Base-by-base conservation (phyloP, 2,329 filamentous ascomycete species). In the Dothideomycetidae sp. region DNA sequence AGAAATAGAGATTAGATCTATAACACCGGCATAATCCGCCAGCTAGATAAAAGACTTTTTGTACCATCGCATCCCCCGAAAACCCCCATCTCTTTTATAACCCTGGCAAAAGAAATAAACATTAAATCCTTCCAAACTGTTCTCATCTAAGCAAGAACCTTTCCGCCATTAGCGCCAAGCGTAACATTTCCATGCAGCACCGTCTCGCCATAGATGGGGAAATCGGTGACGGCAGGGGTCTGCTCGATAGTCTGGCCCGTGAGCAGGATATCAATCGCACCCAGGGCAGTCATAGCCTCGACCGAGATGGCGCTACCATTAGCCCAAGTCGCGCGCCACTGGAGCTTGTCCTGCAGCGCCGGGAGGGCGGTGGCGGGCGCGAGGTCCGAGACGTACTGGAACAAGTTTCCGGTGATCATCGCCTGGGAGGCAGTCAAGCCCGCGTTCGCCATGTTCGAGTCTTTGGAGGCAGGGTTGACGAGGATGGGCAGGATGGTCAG, bases 401-500 rank as follows among this genome's bases (percentile, higher is more conserved):
- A 26, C 17, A 70, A 41, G 2, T 63, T 62, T 5, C 69, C 53
- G 0, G 58, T 55, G 2, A 59, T 63, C 3, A 59, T 55, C 5
- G 58, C 53, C 29, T 50, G 42, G 33, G 52, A 46, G 12, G 49
- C 44, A 5, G 42, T 48, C 33, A 26, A 7, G n/a, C 21, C 21
- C 7, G 21, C 21, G 21, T 26, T n/a, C 16, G 15, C 33, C 35
- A 29, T 36, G 2, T 26, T 35, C 16, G 39, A 28, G 15, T 34
- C 32, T 7, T 31, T 35, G 11, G 38, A 42, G 0, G 46, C 44
- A 29, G 52, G 33, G 14, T 51, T 54, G 11, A 54, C 51, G 41
- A 68, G 62, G 3, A 66, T 52, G 10, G 67, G 69, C 44, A 78
- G 67, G 1, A 70, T 70, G 2, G 78, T 78, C 2, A 78, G 64